phyloP scores from a whole-genome alignment of 441 rosid genomes.

The Dalechampia spathulata region DNA sequence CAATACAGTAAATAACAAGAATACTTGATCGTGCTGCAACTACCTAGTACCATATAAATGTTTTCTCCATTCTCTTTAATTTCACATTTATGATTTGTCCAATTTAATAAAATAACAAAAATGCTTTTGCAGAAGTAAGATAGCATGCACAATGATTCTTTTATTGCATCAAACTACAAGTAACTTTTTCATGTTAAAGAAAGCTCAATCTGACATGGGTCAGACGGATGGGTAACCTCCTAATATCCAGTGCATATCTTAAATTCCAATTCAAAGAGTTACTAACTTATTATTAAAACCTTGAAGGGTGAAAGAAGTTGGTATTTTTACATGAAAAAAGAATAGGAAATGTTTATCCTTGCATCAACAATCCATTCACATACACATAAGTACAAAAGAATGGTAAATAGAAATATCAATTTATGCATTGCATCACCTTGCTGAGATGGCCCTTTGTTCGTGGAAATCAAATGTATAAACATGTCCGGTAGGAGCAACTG shows the following conservation, averaged over 20 bases:
- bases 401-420: not conserved
- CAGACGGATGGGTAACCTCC: not conserved
- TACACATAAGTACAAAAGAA: no score
- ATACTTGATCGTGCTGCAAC: not conserved
- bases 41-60: not conserved
- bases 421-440: constrained; percentile 40
- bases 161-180: not conserved
- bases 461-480: constrained; percentile 92
- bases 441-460: constrained; percentile 81
- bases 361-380: no score
- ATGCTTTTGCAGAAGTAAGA: not conserved
- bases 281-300: not conserved
- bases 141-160: not conserved
- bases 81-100: not conserved
- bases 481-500: constrained; percentile 84
- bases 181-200: not conserved
- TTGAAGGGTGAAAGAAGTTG: not conserved
- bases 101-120: not conserved
- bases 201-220: not conserved
- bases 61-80: no score
- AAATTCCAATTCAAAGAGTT: not conserved
- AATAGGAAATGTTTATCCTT: no score
- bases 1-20: no score
- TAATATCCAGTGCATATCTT: not conserved
- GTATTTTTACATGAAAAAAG: no score